These are phyloP conservation scores for Diutina rugosa DNA, from an alignment of 1,139 yeast genomes.

Conservation along the genomic window DNA sequence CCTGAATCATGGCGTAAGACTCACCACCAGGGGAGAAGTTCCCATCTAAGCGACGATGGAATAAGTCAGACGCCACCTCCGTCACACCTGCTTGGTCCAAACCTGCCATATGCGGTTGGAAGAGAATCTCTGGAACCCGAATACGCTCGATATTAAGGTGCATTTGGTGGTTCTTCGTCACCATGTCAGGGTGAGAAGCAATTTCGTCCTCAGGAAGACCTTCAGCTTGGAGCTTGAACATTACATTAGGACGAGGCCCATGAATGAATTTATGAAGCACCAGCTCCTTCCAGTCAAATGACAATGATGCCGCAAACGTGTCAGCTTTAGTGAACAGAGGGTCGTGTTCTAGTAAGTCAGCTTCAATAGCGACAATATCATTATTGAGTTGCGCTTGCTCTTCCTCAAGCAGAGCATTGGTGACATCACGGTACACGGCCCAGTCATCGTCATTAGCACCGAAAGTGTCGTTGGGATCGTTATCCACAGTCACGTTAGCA, in stretches of 20 bases:
- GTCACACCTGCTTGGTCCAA: conserved; percentile 86
- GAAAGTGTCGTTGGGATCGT: conserved; percentile 87
- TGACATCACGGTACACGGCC: conserved; percentile 80
- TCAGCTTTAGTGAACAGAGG: conserved; percentile 80
- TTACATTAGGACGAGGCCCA: conserved; percentile 65
- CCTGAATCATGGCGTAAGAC: conserved; percentile 37
- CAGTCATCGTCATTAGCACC: conserved; percentile 97
- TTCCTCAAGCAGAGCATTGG: conserved; percentile 59
- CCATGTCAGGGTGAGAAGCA: conserved; percentile 30
- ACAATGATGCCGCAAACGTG: conserved; percentile 59
- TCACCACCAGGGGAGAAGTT: conserved; percentile 41
- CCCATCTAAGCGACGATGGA: conserved; percentile 47
- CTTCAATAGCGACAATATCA: conserved; percentile 52
- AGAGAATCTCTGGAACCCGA: conserved; percentile 81
- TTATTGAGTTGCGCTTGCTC: conserved; percentile 62
- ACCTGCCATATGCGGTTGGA: conserved; percentile 94
- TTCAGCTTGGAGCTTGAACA: conserved; percentile 29
- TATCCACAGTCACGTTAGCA: conserved; percentile 50
- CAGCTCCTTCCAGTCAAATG: conserved; percentile 74
- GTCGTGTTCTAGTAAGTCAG: conserved; percentile 64
- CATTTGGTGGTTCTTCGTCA: conserved; percentile 55
- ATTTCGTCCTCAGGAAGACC: conserved; percentile 31
- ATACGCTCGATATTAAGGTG: conserved; percentile 86
- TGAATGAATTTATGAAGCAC: conserved; percentile 72
- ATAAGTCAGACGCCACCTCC: conserved; percentile 54